A percentile compares a stretch with the other conserved stretches of the same genome.
These are phyloP conservation scores for Mortierella sp. DNA, from an alignment of 371 early-diverging fungal genomes.

Conservation along the genomic window DNA sequence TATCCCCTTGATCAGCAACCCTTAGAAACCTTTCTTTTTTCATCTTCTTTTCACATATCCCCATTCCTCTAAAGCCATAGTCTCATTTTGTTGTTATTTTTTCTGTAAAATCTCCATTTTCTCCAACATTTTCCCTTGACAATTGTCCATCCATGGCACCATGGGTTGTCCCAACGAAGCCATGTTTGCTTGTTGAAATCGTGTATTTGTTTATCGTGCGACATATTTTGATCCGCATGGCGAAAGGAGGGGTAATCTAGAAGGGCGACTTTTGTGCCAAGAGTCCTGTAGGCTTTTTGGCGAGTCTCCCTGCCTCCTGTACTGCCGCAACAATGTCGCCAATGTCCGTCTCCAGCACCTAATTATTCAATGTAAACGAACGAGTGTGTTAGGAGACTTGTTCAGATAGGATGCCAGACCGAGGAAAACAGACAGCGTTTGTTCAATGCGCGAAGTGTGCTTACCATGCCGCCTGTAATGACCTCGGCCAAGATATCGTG, in stretches of 20 bases:
- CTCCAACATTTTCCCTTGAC: background rate
- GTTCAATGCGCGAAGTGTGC: background rate
- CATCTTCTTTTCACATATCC: background rate
- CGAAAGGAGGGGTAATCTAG: background rate
- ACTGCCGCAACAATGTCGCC: constrained; percentile 74
- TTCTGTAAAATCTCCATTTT: constrained; percentile 2
- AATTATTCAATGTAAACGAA: background rate
- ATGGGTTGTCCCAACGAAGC: background rate
- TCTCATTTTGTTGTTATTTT: constrained; percentile 1
- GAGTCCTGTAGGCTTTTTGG: constrained; percentile 62
- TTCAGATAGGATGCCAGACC: background rate
- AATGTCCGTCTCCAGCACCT: constrained; percentile 77
- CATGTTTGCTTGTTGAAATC: background rate
- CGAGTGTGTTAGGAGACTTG: background rate
- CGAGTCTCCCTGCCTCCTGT: constrained; percentile 65
- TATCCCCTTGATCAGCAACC: constrained; percentile 58
- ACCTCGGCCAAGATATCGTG: constrained; percentile 85
- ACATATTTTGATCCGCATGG: background rate
- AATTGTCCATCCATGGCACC: background rate
- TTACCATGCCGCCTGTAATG: constrained; percentile 83
- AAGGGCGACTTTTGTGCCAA: constrained; percentile 53
- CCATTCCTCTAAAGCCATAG: background rate
- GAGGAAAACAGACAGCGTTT: background rate
- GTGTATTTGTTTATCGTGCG: background rate
- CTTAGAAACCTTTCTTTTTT: constrained; percentile 16